phyloP scores from a whole-genome alignment of 1,139 yeast species.

The Candida freyschussii region DNA sequence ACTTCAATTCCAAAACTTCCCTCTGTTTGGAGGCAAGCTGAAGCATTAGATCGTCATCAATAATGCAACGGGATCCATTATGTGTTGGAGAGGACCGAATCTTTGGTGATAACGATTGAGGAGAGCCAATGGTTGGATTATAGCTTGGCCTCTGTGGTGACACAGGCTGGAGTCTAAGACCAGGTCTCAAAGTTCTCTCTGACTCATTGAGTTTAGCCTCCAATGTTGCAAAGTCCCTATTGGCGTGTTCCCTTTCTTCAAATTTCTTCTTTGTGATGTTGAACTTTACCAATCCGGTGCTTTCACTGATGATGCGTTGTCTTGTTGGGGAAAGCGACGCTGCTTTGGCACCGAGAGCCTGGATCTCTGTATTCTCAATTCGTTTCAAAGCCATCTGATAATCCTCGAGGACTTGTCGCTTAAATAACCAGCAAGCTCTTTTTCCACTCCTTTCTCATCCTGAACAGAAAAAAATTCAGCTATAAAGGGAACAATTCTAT shows the following conservation, averaged over 20 bases:
- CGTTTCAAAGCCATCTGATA: slow-evolving; percentile 9
- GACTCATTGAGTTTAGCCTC: slow-evolving; percentile 8
- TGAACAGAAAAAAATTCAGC: no score
- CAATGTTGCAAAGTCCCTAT: slow-evolving; percentile 14
- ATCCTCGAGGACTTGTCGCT: no score
- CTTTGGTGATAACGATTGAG: slow-evolving; percentile 7
- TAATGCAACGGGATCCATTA: neutral
- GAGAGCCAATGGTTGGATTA: no score
- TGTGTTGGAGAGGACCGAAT: neutral
- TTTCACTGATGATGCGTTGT: slow-evolving; percentile 29
- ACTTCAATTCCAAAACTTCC: slow-evolving; percentile 36
- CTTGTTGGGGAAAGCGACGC: slow-evolving; percentile 11
- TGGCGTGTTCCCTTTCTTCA: slow-evolving; percentile 16
- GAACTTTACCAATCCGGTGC: slow-evolving; percentile 30
- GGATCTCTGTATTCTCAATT: slow-evolving; percentile 8
- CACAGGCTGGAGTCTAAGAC: no score
- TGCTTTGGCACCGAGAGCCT: slow-evolving; percentile 2
- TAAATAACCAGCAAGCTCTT: no score
- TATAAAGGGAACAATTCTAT: no score
- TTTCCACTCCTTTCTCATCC: no score
- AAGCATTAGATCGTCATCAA: slow-evolving; percentile 11
- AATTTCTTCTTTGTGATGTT: slow-evolving; percentile 18
- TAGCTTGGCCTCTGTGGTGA: slow-evolving; percentile 5
- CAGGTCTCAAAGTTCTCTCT: no score
- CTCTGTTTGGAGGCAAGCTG: slow-evolving; percentile 41